Conservation (phyloP, 176 grass and related monocot species). For the Ananas comosus region DNA sequence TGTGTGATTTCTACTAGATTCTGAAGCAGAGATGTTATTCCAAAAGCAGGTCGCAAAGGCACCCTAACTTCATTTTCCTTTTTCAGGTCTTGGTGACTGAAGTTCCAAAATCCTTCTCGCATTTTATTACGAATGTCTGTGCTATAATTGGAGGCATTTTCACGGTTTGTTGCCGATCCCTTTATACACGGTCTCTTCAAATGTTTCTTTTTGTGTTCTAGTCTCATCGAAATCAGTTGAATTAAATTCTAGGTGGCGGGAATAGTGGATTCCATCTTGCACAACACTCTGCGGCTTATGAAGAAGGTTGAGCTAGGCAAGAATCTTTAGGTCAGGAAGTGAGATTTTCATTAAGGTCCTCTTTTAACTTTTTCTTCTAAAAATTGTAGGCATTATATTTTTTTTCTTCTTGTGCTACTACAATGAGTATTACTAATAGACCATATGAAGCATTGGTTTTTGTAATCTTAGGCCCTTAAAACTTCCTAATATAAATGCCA, state of each 20-base stretch:
- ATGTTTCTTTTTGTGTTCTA: not conserved
- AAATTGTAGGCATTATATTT: conserved; percentile 6
- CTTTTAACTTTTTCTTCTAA: conserved; percentile 3
- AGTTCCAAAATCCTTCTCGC: conserved; percentile 81
- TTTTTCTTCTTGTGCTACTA: no score
- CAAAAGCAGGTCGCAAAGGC: no score
- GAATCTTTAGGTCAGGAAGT: conserved; percentile 42
- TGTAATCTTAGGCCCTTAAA: no score
- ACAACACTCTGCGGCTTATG: conserved; percentile 74
- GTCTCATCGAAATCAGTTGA: conserved; percentile 3
- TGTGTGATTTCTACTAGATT: no score
- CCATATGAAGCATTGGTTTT: no score
- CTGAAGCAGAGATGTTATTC: no score
- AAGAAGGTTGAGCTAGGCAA: conserved; percentile 95
- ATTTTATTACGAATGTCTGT: conserved; percentile 96
- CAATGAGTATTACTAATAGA: no score
- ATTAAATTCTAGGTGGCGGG: conserved; percentile 72
- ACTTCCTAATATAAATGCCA: no score
- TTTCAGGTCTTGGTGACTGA: conserved; percentile 85
- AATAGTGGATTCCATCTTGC: conserved; percentile 94
- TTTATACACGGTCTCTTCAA: not conserved
- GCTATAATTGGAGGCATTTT: conserved; percentile 97
- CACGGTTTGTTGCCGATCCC: conserved; percentile 48
- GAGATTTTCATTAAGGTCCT: conserved; percentile 3
- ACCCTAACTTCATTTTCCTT: not conserved